These are phyloP conservation scores for Daldinia decipiens DNA, from an alignment of 495 filamentous ascomycete genomes.

Conservation along the genomic window DNA sequence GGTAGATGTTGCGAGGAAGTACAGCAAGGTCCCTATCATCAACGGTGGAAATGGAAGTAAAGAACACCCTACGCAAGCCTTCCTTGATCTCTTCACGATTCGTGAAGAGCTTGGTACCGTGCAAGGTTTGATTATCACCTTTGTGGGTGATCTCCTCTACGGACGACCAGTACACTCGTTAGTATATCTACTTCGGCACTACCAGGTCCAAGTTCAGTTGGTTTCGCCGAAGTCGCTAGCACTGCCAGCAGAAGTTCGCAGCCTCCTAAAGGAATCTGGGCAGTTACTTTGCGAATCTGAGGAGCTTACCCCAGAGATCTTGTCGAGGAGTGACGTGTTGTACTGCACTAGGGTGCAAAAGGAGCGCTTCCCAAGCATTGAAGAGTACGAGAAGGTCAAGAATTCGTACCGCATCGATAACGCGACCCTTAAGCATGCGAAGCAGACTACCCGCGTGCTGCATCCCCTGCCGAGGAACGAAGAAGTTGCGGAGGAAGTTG, in stretches of 20 bases:
- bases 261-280: conserved; percentile 73
- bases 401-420: conserved; percentile 89
- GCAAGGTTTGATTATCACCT: conserved; percentile 92
- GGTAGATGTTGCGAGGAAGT: conserved; percentile 82
- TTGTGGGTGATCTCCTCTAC: conserved; percentile 90
- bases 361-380: conserved; percentile 84
- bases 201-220: conserved; percentile 92
- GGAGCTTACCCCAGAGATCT: conserved; percentile 83
- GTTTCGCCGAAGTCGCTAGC: conserved; percentile 83
- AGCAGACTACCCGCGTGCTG: conserved; percentile 90
- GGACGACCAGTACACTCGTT: conserved; percentile 95
- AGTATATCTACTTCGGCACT: conserved; percentile 90
- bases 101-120: conserved; percentile 96
- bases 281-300: conserved; percentile 79
- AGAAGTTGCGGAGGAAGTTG: conserved; percentile 94
- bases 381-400: conserved; percentile 86
- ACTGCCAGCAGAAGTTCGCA: conserved; percentile 77
- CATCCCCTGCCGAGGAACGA: conserved; percentile 93
- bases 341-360: conserved; percentile 98
- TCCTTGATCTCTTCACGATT: conserved; percentile 99
- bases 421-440: conserved; percentile 87
- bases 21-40: conserved; percentile 88
- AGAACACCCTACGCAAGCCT: conserved; percentile 97
- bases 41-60: conserved; percentile 95
- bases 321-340: conserved; percentile 85